Base-by-base conservation (phyloP, 805 yeast species). In the Wickerhamomyces bovis region DNA sequence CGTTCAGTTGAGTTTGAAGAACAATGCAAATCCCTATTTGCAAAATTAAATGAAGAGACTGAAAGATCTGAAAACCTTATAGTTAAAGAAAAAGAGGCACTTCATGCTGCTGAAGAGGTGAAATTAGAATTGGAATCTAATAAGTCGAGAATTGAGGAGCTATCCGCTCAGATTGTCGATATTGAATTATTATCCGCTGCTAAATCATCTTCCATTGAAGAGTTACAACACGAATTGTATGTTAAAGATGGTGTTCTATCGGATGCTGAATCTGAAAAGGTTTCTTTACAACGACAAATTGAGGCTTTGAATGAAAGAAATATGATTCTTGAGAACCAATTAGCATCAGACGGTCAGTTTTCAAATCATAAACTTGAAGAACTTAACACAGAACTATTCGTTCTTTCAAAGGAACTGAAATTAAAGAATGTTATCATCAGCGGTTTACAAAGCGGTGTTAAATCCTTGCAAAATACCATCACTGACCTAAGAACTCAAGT, bases 1-100 rank as follows among this genome's bases (percentile, higher is more conserved):
- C 51, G 58, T 42, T 53, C 42, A 4, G 12, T 51, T 12, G 53
- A 47, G n/a, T 55, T 48, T 25, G 60, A 56, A 25, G 45, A 45
- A 4, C 52, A 53, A 22, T 59, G 57, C 8, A 44, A 53, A 31
- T 40, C 35, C 3, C 40, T 56, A 3, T 33, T 47, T 7, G 18
- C 31, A 4, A 11, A 45, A 6, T 41, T 53, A 13, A 42, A 43
- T 21, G 41, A 44, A 15, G 45, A 48, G 11, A 18, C 39, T 5
- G 55, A 57, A 43, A 42, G 48, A 7, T 19, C 23, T 6, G 39
- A 36, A 20, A 6, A 20, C 3, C n/a, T 19, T 11, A 2, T 19
- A 13, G n/a, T 9, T 2, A 36, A 20, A 11, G 23, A 36, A 36
- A n/a, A 15, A 3, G 39, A 36, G 13, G 18, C n/a, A 2, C n/a